Percentiles rank a stretch among this genome's conserved stretches.
These are phyloP conservation scores for Taiwanofungus camphoratus DNA, from an alignment of 1,284 basidiomycete species.

Conservation along the genomic window DNA sequence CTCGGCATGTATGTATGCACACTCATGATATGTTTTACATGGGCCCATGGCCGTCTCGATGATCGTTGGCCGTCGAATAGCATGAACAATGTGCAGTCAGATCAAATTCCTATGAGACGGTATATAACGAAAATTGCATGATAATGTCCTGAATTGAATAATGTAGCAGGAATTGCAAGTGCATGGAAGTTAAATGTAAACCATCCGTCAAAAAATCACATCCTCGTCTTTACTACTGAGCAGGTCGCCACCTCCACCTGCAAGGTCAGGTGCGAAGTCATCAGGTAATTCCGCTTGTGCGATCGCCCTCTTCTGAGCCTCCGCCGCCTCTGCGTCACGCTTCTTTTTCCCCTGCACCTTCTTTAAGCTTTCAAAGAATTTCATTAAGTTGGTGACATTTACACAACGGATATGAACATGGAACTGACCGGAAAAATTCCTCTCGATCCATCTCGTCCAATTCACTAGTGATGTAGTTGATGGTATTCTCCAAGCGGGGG, in stretches of 20 bases:
- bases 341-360: slow-evolving; percentile 99
- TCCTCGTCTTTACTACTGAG: slow-evolving; percentile 85
- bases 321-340: slow-evolving; percentile 59
- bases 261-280: slow-evolving; percentile 15
- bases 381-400: too few relatives aligned
- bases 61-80: slow-evolving; percentile 2
- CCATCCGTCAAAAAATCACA: slow-evolving; percentile 87
- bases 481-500: slow-evolving; percentile 93
- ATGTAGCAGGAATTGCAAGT: too few relatives aligned
- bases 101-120: too few relatives aligned
- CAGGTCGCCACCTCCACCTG: slow-evolving; percentile 44
- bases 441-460: slow-evolving; percentile 97
- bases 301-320: slow-evolving; percentile 30
- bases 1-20: slow-evolving; percentile 46
- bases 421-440: slow-evolving; percentile 84
- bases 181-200: not conserved
- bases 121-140: too few relatives aligned
- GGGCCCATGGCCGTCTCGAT: slow-evolving; percentile 16
- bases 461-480: slow-evolving; percentile 94
- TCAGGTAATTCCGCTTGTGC: slow-evolving; percentile 23
- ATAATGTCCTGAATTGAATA: too few relatives aligned
- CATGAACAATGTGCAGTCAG: too few relatives aligned
- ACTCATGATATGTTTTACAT: slow-evolving; percentile 45
- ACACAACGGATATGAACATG: too few relatives aligned
- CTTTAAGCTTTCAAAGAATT: slow-evolving; percentile 57